A percentile compares a stretch with the other conserved stretches of the same genome.
phyloP scores from a whole-genome alignment of 2,329 filamentous ascomycete species.

The Epichloe elymi region DNA sequence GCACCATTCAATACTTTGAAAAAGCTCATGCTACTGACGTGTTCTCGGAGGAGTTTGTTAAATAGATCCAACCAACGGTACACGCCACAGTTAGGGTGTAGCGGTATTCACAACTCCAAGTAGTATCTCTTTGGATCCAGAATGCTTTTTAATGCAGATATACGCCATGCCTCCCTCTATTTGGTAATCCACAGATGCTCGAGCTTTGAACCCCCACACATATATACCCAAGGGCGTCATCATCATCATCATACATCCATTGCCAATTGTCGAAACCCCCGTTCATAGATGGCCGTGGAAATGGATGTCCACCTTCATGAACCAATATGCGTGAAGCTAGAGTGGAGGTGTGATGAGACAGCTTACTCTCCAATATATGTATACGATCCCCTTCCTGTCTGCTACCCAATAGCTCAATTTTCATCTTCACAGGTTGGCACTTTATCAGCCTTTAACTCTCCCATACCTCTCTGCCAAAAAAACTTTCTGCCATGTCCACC shows the following conservation, averaged over 20 bases:
- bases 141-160: no score
- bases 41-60: no score
- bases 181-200: no score
- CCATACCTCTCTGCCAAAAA: slow-evolving; percentile 45
- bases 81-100: no score
- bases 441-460: slow-evolving; percentile 21
- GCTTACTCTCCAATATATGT: background rate
- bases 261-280: background rate
- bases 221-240: background rate
- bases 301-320: background rate
- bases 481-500: slow-evolving; percentile 61
- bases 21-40: no score
- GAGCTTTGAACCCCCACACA: no score
- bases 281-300: background rate
- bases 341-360: background rate
- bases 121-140: no score
- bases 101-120: no score
- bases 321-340: background rate
- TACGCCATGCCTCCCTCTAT: no score
- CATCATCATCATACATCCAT: background rate
- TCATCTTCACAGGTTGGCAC: no score
- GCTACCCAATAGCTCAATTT: background rate
- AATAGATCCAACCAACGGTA: no score
- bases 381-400: background rate
- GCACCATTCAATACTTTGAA: no score